These are phyloP conservation scores for Plasmopara viticola DNA, from an alignment of 352 stramenopile species.

Conservation along the genomic window DNA sequence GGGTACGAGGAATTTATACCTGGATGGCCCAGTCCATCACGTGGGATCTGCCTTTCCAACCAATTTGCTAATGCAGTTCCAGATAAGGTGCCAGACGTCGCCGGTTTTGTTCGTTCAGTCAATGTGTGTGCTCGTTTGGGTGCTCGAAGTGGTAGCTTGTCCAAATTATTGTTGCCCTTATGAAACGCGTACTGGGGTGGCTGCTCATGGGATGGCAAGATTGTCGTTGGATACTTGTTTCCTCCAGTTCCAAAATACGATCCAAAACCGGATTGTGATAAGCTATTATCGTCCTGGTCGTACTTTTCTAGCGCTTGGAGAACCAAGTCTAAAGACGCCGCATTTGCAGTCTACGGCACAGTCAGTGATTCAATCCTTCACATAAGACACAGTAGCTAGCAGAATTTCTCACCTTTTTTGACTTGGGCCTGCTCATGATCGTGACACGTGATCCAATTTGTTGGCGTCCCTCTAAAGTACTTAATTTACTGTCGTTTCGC, in stretches of 20 bases:
- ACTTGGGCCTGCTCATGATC: slow-evolving; percentile 43
- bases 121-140: slow-evolving; percentile 9
- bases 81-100: slow-evolving; percentile 10
- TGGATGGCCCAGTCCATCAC: slow-evolving; percentile 40
- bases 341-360: slow-evolving; percentile 15
- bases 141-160: slow-evolving; percentile 5
- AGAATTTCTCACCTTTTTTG: slow-evolving; percentile 34
- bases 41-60: slow-evolving; percentile 39
- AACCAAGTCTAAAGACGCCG: slow-evolving; percentile 51
- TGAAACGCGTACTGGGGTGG: slow-evolving; percentile 13
- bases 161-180: slow-evolving; percentile 6
- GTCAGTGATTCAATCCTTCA: slow-evolving; percentile 1
- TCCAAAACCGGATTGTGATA: slow-evolving; percentile 22
- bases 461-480: slow-evolving; percentile 12
- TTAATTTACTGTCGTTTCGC: slow-evolving; percentile 26
- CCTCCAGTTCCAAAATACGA: slow-evolving; percentile 18
- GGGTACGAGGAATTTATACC: slow-evolving; percentile 23
- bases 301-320: slow-evolving; percentile 60
- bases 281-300: slow-evolving; percentile 27
- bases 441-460: background rate
- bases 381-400: background rate
- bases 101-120: slow-evolving; percentile 10
- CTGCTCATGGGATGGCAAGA: slow-evolving; percentile 9
- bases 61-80: slow-evolving; percentile 34
- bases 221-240: slow-evolving; percentile 14